Conservation (phyloP, 2,329 filamentous ascomycete genomes). For the Aspergillus vadensis region DNA sequence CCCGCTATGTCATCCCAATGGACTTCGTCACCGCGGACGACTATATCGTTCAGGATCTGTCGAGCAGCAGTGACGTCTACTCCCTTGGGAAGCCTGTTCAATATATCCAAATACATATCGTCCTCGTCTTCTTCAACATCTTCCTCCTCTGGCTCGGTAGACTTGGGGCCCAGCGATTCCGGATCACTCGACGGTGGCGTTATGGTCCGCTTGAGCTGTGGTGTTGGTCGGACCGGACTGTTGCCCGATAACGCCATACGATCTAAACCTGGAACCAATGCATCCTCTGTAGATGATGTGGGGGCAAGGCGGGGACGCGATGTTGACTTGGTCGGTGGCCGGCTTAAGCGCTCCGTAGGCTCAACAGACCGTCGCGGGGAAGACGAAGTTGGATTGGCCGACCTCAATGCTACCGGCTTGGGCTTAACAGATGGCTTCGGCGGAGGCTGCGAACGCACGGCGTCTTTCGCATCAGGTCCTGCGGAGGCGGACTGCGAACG, state of each 20-base stretch:
- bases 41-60: constrained; percentile 94
- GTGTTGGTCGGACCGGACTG: constrained; percentile 27
- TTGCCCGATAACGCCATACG: constrained; percentile 27
- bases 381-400: constrained; percentile 12
- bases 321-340: constrained; percentile 24
- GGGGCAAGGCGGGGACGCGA: constrained; percentile 18
- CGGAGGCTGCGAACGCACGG: constrained; percentile 23
- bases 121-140: constrained; percentile 47
- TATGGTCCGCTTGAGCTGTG: constrained; percentile 44
- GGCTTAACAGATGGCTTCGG: constrained; percentile 40
- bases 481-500: constrained; percentile 16
- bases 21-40: constrained; percentile 91
- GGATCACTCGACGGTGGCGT: constrained; percentile 49
- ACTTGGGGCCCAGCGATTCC: constrained; percentile 49
- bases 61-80: constrained; percentile 81
- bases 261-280: constrained; percentile 26
- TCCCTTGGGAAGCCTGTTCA: constrained; percentile 78
- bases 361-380: constrained; percentile 17
- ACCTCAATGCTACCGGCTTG: constrained; percentile 39
- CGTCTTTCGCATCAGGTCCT: constrained; percentile 26
- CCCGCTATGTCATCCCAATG: constrained; percentile 94
- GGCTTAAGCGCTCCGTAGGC: constrained; percentile 16
- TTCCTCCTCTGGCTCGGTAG: constrained; percentile 49
- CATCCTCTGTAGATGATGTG: constrained; percentile 31
- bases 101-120: constrained; percentile 62